These are phyloP conservation scores for Euphorbia pulcherrima DNA, from an alignment of 345 rosid genomes.

Conservation along the genomic window DNA sequence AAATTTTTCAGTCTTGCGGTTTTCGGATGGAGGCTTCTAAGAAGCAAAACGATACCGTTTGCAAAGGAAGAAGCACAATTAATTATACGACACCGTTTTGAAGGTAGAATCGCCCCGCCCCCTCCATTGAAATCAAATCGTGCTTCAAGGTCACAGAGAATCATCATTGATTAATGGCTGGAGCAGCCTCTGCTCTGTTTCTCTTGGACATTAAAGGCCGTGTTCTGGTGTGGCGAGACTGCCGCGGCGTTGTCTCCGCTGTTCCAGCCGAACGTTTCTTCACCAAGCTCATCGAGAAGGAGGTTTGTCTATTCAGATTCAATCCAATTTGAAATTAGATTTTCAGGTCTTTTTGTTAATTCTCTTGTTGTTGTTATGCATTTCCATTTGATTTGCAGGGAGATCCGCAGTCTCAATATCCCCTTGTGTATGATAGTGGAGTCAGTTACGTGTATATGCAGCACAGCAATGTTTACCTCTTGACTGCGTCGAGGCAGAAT, in stretches of 20 bases:
- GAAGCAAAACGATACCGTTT: too few relatives aligned
- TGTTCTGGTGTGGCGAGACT: conserved; percentile 92
- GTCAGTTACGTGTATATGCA: conserved; percentile 90
- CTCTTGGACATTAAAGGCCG: conserved; percentile 89
- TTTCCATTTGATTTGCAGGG: conserved; percentile 41
- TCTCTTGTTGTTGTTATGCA: neutral
- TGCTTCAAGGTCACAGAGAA: too few relatives aligned
- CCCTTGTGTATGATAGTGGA: conserved; percentile 89
- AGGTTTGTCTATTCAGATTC: conserved; percentile 40
- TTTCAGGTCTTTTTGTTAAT: neutral
- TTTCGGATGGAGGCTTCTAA: too few relatives aligned
- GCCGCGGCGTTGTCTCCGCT: conserved; percentile 87
- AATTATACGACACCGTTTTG: too few relatives aligned
- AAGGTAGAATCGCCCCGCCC: too few relatives aligned
- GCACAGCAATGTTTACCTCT: conserved; percentile 84
- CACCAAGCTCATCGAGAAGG: conserved; percentile 91
- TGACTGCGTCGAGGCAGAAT: too few relatives aligned
- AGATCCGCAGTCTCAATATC: conserved; percentile 95
- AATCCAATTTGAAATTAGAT: neutral
- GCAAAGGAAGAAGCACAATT: too few relatives aligned
- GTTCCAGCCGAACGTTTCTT: conserved; percentile 86
- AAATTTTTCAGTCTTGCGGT: too few relatives aligned
- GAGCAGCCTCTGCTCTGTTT: conserved; percentile 92
- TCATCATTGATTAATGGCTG: conserved; percentile 53
- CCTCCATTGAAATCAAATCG: too few relatives aligned